Evolutionary conservation across 139 green algal species (phyloP).

Genomic region (Chlorella sp.): DNA sequence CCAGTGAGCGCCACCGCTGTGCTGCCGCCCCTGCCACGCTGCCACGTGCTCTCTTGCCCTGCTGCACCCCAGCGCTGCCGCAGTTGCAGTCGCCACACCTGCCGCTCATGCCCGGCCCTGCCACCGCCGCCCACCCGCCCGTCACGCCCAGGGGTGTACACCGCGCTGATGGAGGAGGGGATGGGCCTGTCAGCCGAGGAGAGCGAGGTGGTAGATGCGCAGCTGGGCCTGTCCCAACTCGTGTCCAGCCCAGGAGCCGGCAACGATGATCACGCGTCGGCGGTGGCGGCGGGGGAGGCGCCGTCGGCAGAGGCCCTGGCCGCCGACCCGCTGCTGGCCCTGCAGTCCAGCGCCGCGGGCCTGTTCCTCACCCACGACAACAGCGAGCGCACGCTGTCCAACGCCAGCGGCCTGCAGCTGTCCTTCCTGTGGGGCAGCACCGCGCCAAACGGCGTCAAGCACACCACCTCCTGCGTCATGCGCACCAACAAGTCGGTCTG

Average conservation of each 20-base stretch:
- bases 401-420: conserved; percentile 52
- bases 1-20: background rate
- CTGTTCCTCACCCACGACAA: conserved; percentile 23
- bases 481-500: conserved; percentile 64
- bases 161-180: conserved; percentile 23
- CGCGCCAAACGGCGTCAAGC: conserved; percentile 22
- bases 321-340: conserved; percentile 29
- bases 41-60: too few relatives aligned
- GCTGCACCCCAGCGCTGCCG: too few relatives aligned
- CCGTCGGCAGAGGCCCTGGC: background rate
- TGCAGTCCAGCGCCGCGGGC: conserved; percentile 28
- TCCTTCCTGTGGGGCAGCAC: conserved; percentile 28
- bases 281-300: conserved; percentile 18
- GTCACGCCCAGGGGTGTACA: conserved; percentile 35
- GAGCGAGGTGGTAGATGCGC: conserved; percentile 20
- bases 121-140: too few relatives aligned
- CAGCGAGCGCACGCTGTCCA: conserved; percentile 42
- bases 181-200: conserved; percentile 28
- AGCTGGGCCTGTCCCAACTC: conserved; percentile 8
- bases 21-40: too few relatives aligned
- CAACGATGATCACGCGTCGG: background rate
- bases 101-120: too few relatives aligned
- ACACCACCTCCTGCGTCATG: conserved; percentile 55
- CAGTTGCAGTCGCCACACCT: too few relatives aligned
- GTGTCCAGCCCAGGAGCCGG: background rate